A percentile compares a stretch with the other conserved stretches of the same genome.
Conservation (phyloP, 1,139 yeast species). For the Geotrichum aggregatum region DNA sequence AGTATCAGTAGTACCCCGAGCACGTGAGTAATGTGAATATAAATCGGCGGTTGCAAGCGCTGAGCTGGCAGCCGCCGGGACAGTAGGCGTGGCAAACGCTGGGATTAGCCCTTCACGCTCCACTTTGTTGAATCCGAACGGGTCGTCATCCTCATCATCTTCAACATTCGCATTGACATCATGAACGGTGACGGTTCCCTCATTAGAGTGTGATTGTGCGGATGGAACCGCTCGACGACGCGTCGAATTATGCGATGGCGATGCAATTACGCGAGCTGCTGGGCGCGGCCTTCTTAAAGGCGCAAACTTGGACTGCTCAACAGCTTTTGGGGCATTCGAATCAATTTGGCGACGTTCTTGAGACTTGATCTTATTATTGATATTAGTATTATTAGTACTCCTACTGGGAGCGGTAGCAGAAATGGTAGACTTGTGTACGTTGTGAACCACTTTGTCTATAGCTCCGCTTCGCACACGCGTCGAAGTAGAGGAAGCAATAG, state of each 20-base stretch:
- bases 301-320: neutral
- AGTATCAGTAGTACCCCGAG: too few species aligned
- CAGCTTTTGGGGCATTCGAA: neutral
- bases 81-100: conserved; percentile 1
- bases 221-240: neutral
- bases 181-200: neutral
- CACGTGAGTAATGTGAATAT: neutral
- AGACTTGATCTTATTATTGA: too few species aligned
- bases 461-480: too few species aligned
- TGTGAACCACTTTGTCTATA: too few species aligned
- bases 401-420: too few species aligned
- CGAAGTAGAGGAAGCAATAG: too few species aligned
- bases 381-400: too few species aligned
- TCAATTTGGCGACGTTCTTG: too few species aligned
- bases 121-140: conserved; percentile 12
- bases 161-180: neutral
- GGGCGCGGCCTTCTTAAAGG: neutral
- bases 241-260: neutral
- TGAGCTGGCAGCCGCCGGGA: neutral
- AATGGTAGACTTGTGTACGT: too few species aligned
- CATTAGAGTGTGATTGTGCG: too few species aligned
- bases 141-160: conserved; percentile 4
- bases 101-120: neutral
- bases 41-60: neutral
- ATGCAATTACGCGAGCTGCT: neutral